These are phyloP conservation scores for Pichia ethanolica DNA, from an alignment of 805 yeast genomes.

Conservation along the genomic window DNA sequence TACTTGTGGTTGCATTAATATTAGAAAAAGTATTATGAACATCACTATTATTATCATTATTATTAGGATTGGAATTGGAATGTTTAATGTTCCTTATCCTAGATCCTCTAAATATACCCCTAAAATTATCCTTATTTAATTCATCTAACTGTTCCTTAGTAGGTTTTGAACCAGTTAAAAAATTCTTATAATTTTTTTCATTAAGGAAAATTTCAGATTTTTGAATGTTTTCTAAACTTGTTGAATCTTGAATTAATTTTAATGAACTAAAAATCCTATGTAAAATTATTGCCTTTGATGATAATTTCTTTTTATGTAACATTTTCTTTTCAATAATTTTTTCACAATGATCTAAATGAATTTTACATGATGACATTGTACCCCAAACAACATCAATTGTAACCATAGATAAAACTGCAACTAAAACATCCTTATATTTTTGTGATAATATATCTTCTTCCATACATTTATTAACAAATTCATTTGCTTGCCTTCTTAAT, in stretches of 20 bases:
- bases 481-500: constrained; percentile 66
- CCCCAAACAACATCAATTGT: constrained; percentile 89
- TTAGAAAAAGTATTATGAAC: background rate
- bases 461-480: constrained; percentile 54
- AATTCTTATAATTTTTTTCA: constrained; percentile 28
- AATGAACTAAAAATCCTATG: constrained; percentile 74
- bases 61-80: too few relatives aligned
- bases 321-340: constrained; percentile 63
- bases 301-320: constrained; percentile 54
- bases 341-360: constrained; percentile 71
- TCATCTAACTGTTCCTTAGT: constrained; percentile 22
- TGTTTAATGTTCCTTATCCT: constrained; percentile 1
- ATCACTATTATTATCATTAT: background rate
- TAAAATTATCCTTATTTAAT: constrained; percentile 16
- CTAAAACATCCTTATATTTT: constrained; percentile 76
- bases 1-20: background rate
- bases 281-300: constrained; percentile 67
- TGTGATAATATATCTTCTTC: constrained; percentile 45
- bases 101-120: constrained; percentile 20
- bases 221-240: constrained; percentile 37
- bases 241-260: constrained; percentile 71
- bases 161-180: constrained; percentile 25
- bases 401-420: constrained; percentile 80
- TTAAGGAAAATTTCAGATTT: constrained; percentile 29
- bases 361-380: constrained; percentile 75